Percentiles rank a stretch among this genome's conserved stretches.
phyloP scores from a whole-genome alignment of 2,329 filamentous ascomycete species.

The Calonectria leucothoes region DNA sequence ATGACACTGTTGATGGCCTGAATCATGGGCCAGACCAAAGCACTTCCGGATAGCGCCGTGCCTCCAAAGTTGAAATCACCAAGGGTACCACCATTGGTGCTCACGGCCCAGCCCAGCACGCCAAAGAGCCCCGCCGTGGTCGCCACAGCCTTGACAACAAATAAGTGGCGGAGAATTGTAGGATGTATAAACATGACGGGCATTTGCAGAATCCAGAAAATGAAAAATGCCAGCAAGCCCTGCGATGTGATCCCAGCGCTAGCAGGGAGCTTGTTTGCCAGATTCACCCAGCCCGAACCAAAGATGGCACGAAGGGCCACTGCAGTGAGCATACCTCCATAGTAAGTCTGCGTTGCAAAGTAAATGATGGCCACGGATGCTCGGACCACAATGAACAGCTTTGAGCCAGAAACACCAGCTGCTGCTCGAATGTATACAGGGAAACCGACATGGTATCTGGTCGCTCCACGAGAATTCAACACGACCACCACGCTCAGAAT shows the following conservation, averaged over 20 bases:
- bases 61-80: neutral
- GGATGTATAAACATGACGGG: constrained; percentile 4
- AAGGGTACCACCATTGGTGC: neutral
- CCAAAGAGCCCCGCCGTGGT: neutral
- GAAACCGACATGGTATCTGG: neutral
- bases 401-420: neutral
- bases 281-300: neutral
- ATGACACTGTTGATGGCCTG: constrained; percentile 50
- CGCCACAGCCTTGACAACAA: neutral
- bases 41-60: neutral
- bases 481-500: neutral
- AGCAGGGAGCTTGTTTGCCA: neutral
- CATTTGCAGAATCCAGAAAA: constrained; percentile 7
- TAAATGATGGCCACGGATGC: neutral
- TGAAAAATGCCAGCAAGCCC: neutral
- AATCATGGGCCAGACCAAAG: neutral
- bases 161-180: neutral
- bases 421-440: neutral
- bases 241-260: neutral
- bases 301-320: constrained; percentile 2
- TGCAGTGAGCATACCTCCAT: neutral
- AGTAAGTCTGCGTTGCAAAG: constrained; percentile 1
- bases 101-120: neutral
- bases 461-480: neutral
- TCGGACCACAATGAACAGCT: neutral